Base-by-base conservation (phyloP, 2,329 filamentous ascomycete genomes). In the Colletotrichum melonis region DNA sequence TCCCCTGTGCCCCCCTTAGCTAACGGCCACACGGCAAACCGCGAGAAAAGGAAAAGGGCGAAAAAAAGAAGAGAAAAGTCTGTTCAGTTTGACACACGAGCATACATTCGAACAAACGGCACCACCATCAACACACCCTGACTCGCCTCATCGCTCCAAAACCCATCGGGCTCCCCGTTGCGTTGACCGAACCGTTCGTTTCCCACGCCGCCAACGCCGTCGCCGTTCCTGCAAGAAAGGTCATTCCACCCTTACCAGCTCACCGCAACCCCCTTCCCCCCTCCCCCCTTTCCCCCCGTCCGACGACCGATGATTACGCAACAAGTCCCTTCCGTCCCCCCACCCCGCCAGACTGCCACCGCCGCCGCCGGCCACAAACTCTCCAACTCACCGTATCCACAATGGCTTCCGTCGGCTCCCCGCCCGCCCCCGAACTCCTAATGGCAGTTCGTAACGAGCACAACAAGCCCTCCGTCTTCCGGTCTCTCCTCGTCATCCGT, bases 401-500 rank as follows among this genome's bases (percentile, higher is more conserved):
- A 52, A 75, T 75, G 74, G 74, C 73, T 75, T 75, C 74, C 73
- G 73, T 75, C 74, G 73, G 74, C 66, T 75, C 69, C 35, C 73
- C 68, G 72, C 63, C 69, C 63, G 70, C 57, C 67, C 68, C 74
- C 73, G 64, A 75, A 73, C 73, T 75, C 75, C 72, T 74, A 76
- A 75, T 74, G 74, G 75, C 70, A 75, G 71, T 68, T 74, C 71
- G 65, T 75, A 64, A 76, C 77, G 75, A 77, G 72, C 72, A 77
- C 76, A 74, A 79, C 55, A 73, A 66, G 69, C 63, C 63, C 22
- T 76, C 79, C 32, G 71, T 78, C 54, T 81, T 83, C 66, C 78
- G 76, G 60, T 74, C 79, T 73, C 82, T 90, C 67, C 78, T 98
- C 76, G 86, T 90, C 54, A 89, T 97, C 75, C 94, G 97, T 67